A percentile compares a stretch with the other conserved stretches of the same genome.
Evolutionary conservation across 2,329 filamentous ascomycete species (phyloP).

Genomic region (Colletotrichum sp.): DNA sequence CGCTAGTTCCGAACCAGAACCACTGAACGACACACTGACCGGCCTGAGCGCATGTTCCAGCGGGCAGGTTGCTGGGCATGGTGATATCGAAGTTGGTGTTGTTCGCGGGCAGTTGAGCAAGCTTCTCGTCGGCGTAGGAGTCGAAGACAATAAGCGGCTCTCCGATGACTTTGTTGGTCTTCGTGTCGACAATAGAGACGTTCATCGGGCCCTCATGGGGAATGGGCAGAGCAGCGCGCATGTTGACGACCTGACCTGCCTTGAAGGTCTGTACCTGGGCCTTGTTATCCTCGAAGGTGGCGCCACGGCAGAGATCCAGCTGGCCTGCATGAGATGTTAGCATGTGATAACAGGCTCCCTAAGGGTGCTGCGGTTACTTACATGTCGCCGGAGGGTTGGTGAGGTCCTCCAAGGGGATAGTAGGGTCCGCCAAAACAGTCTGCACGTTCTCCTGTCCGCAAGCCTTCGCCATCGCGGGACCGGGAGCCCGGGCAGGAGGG

Average conservation of each 20-base stretch:
- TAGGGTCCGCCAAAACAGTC: conserved; percentile 37
- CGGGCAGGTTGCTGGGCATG: conserved; percentile 32
- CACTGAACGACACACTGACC: conserved; percentile 48
- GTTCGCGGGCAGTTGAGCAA: conserved; percentile 40
- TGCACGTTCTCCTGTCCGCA: conserved; percentile 47
- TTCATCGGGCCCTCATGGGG: conserved; percentile 55
- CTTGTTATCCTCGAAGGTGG: conserved; percentile 49
- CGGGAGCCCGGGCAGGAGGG: conserved; percentile 45
- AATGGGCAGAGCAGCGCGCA: conserved; percentile 46
- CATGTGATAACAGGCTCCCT: not conserved
- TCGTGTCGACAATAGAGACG: conserved; percentile 61
- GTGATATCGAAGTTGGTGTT: conserved; percentile 50
- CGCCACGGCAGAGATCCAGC: conserved; percentile 52
- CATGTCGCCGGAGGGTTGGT: conserved; percentile 26
- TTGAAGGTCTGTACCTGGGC: conserved; percentile 46
- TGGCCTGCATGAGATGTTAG: conserved; percentile 11
- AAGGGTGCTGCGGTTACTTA: conserved; percentile 17
- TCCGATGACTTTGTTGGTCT: conserved; percentile 57
- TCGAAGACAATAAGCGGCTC: conserved; percentile 58
- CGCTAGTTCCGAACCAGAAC: conserved; percentile 45
- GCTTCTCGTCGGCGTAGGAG: conserved; percentile 55
- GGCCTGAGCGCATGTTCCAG: conserved; percentile 30
- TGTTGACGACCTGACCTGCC: conserved; percentile 46
- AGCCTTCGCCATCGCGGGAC: conserved; percentile 45
- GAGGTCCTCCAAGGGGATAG: conserved; percentile 38